Evolutionary conservation across 768 basidiomycete genomes (phyloP).

Genomic region (Amanita rubescens): DNA sequence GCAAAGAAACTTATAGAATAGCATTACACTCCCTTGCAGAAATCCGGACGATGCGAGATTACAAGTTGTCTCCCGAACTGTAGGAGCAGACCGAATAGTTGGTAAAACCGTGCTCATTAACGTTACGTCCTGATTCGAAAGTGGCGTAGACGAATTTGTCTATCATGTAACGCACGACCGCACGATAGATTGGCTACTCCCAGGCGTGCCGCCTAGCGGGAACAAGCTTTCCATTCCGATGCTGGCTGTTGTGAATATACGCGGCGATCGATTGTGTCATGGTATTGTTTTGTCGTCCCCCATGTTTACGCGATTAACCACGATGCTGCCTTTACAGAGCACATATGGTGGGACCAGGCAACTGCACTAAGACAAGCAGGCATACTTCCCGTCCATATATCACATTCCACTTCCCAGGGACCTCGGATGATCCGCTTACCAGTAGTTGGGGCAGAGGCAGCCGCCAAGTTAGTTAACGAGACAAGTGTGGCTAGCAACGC

Average conservation of each 20-base stretch:
- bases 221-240: slow-evolving; percentile 43
- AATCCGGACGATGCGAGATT: slow-evolving; percentile 41
- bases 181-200: slow-evolving; percentile 40
- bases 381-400: slow-evolving; percentile 26
- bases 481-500: slow-evolving; percentile 28
- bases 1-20: background rate
- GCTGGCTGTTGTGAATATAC: slow-evolving; percentile 48
- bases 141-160: slow-evolving; percentile 40
- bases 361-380: slow-evolving; percentile 30
- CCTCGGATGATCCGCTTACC: slow-evolving; percentile 25
- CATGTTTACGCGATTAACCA: background rate
- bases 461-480: slow-evolving; percentile 30
- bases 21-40: slow-evolving; percentile 16
- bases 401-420: slow-evolving; percentile 18
- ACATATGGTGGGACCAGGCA: slow-evolving; percentile 40
- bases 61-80: slow-evolving; percentile 41
- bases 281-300: slow-evolving; percentile 14
- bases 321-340: slow-evolving; percentile 21
- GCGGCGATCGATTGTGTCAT: slow-evolving; percentile 31
- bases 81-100: slow-evolving; percentile 44
- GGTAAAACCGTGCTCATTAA: slow-evolving; percentile 22
- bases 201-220: slow-evolving; percentile 45
- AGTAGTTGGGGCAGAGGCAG: slow-evolving; percentile 28
- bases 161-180: slow-evolving; percentile 38
- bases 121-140: background rate